Evolutionary conservation across 1,139 yeast species (phyloP).

Genomic region (Blastobotrys petasosporus): DNA sequence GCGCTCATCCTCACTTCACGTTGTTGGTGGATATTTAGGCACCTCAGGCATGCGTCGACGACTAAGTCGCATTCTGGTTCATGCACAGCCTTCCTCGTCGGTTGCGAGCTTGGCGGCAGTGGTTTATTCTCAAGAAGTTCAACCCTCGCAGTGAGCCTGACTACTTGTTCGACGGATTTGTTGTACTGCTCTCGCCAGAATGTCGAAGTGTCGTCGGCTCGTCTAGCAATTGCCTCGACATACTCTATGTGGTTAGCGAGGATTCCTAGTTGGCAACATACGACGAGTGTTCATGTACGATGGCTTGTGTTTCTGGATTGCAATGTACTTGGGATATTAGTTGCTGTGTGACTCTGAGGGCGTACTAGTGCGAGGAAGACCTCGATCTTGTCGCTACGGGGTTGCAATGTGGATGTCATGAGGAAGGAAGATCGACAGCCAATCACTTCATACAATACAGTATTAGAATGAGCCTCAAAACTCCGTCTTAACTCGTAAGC

Average conservation of each 20-base stretch:
- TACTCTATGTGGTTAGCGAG: constrained; percentile 4
- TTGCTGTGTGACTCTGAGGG: too few relatives aligned
- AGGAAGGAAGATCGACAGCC: too few relatives aligned
- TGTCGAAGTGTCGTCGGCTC: constrained; percentile 11
- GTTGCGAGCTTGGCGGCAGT: neutral
- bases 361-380: constrained; percentile 6
- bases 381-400: constrained; percentile 5
- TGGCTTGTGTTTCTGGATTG: constrained; percentile 13
- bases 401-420: too few relatives aligned
- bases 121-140: neutral
- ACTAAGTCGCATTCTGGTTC: too few relatives aligned
- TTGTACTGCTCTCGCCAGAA: constrained; percentile 17
- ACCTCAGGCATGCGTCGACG: too few relatives aligned
- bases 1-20: too few relatives aligned
- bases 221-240: neutral
- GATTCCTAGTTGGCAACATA: constrained; percentile 3
- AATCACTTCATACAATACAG: too few relatives aligned
- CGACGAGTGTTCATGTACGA: constrained; percentile 5
- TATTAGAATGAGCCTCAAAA: too few relatives aligned
- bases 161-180: constrained; percentile 7
- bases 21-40: too few relatives aligned
- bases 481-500: too few relatives aligned
- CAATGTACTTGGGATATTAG: constrained; percentile 13
- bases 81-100: too few relatives aligned
- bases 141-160: constrained; percentile 3